Evolutionary conservation across 306 rosid species (phyloP).

Genomic region (Malus domestica): DNA sequence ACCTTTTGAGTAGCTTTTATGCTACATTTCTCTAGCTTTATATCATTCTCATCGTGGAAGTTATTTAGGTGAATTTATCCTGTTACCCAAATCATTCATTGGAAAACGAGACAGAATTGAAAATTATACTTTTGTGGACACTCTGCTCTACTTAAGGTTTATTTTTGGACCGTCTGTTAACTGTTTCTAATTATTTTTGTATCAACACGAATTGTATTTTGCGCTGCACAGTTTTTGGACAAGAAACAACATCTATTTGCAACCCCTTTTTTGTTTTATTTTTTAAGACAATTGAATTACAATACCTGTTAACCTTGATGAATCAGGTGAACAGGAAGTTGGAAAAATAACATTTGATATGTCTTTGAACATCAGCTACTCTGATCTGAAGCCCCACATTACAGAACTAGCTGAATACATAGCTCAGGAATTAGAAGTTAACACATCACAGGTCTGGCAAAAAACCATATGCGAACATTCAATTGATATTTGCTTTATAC

Average conservation of each 20-base stretch:
- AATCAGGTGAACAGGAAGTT: constrained; percentile 59
- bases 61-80: neutral
- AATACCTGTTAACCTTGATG: constrained; percentile 15
- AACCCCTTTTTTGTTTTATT: neutral
- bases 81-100: neutral
- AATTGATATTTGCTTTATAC: neutral
- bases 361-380: constrained; percentile 61
- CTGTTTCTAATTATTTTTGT: neutral
- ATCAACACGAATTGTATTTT: neutral
- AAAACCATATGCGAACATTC: neutral
- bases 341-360: constrained; percentile 54
- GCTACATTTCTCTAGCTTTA: neutral
- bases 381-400: constrained; percentile 59
- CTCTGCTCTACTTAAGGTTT: neutral
- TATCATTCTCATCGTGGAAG: neutral
- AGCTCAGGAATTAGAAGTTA: constrained; percentile 61
- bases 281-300: neutral
- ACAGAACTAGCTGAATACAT: constrained; percentile 52
- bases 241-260: neutral
- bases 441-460: constrained; percentile 68
- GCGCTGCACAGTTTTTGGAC: neutral
- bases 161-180: neutral
- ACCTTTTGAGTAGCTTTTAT: constrained; percentile 3
- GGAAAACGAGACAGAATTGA: neutral
- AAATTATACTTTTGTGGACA: neutral